These are phyloP conservation scores for Colletotrichum tropicale DNA, from an alignment of 2,329 filamentous ascomycete genomes.

Conservation along the genomic window DNA sequence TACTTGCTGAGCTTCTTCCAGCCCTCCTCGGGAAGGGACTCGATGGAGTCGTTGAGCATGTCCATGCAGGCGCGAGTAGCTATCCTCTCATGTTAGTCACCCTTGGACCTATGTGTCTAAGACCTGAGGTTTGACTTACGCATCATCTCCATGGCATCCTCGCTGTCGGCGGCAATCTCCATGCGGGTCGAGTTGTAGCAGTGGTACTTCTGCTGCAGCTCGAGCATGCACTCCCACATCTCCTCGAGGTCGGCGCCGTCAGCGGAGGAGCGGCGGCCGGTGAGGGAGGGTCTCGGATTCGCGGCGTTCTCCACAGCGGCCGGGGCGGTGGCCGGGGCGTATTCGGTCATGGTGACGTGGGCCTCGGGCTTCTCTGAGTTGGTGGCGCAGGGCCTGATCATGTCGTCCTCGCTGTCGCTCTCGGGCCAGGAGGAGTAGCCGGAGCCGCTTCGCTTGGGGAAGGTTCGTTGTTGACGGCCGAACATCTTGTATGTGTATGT, in stretches of 20 bases:
- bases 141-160: constrained; percentile 20
- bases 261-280: constrained; percentile 11
- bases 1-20: constrained; percentile 24
- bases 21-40: constrained; percentile 25
- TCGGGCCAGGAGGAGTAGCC: constrained; percentile 15
- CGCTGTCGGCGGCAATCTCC: constrained; percentile 21
- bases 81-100: not conserved
- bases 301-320: not conserved
- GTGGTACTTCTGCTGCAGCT: constrained; percentile 21
- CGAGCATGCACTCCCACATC: constrained; percentile 22
- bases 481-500: constrained; percentile 3
- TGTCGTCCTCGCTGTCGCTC: constrained; percentile 21
- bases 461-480: constrained; percentile 1
- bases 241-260: constrained; percentile 13
- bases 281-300: not conserved
- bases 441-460: constrained; percentile 11
- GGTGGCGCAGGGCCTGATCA: constrained; percentile 14
- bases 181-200: constrained; percentile 24
- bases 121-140: not conserved
- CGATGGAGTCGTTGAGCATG: constrained; percentile 27
- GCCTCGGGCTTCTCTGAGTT: constrained; percentile 13
- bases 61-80: constrained; percentile 26
- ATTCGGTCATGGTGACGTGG: constrained; percentile 16
- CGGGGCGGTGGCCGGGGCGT: not conserved
- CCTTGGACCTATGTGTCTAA: too few relatives aligned